Percentiles rank a stretch among this genome's conserved stretches.
These are phyloP conservation scores for Wickerhamiella occidentalis DNA, from an alignment of 805 yeast genomes.

Conservation along the genomic window DNA sequence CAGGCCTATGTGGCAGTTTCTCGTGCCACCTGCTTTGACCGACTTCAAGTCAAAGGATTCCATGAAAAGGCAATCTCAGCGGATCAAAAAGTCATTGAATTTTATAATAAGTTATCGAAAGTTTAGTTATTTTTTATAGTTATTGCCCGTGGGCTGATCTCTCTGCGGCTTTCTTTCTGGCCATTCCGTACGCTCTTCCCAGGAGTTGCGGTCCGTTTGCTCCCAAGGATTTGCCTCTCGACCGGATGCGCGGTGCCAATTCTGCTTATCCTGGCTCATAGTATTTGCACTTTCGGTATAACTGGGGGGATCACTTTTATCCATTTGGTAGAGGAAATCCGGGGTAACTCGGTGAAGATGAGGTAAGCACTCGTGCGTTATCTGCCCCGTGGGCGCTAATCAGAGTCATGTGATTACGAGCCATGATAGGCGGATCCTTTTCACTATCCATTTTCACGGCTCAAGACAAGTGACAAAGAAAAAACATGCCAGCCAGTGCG, in stretches of 20 bases:
- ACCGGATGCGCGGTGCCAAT: not conserved
- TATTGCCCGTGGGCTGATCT: not conserved
- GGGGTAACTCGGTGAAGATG: not conserved
- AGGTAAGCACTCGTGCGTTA: too few species aligned
- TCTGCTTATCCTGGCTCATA: not conserved
- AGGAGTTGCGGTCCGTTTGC: not conserved
- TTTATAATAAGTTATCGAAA: constrained; percentile 35
- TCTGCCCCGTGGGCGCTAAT: not conserved
- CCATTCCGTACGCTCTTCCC: not conserved
- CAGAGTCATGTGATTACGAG: not conserved
- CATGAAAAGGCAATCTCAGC: constrained; percentile 50
- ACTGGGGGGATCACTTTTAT: not conserved
- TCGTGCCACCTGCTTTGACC: constrained; percentile 70
- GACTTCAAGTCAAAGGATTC: constrained; percentile 73
- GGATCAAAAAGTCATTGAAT: constrained; percentile 55
- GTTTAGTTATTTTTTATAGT: not conserved
- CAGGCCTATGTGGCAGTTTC: constrained; percentile 95
- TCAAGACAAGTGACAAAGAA: too few species aligned
- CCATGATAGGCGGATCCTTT: not conserved
- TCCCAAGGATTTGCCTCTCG: not conserved
- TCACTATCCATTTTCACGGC: not conserved
- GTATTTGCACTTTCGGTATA: not conserved
- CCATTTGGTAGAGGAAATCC: not conserved
- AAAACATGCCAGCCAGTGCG: not conserved
- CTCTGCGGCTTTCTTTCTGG: not conserved